These are phyloP conservation scores for Immersiella caudata DNA, from an alignment of 495 filamentous ascomycete species.

Conservation along the genomic window DNA sequence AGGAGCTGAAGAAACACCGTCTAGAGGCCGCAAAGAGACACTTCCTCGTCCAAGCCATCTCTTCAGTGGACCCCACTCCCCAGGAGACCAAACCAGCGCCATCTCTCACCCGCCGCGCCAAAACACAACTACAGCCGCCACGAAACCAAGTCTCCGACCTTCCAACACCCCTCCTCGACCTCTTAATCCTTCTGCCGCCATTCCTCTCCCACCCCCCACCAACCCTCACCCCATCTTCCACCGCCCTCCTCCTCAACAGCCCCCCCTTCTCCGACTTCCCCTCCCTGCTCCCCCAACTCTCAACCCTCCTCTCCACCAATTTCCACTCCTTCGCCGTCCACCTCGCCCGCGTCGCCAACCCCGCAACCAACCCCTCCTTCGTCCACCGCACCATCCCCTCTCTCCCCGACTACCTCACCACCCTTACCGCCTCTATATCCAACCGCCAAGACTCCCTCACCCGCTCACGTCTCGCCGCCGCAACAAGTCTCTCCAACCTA, in stretches of 20 bases:
- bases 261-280: constrained; percentile 47
- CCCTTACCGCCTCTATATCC: constrained; percentile 31
- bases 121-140: constrained; percentile 21
- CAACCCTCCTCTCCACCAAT: constrained; percentile 42
- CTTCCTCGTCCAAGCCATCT: constrained; percentile 46
- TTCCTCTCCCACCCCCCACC: constrained; percentile 32
- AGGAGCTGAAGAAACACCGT: constrained; percentile 48
- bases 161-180: constrained; percentile 42
- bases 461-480: constrained; percentile 36
- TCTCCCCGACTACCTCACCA: constrained; percentile 34
- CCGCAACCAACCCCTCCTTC: constrained; percentile 56
- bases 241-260: constrained; percentile 41
- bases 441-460: constrained; percentile 35
- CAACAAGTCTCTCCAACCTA: constrained; percentile 34
- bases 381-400: constrained; percentile 52
- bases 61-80: constrained; percentile 28
- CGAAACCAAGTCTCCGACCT: constrained; percentile 23
- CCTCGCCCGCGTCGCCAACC: constrained; percentile 50
- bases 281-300: constrained; percentile 44
- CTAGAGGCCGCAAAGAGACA: constrained; percentile 43
- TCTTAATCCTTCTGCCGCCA: constrained; percentile 48
- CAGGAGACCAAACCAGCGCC: constrained; percentile 28
- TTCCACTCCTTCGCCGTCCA: constrained; percentile 44
- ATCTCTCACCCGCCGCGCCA: constrained; percentile 27
- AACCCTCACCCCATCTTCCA: constrained; percentile 26